Evolutionary conservation across 192 early-diverging fungal genomes (phyloP).

Genomic region (Haplosporangium gracile): DNA sequence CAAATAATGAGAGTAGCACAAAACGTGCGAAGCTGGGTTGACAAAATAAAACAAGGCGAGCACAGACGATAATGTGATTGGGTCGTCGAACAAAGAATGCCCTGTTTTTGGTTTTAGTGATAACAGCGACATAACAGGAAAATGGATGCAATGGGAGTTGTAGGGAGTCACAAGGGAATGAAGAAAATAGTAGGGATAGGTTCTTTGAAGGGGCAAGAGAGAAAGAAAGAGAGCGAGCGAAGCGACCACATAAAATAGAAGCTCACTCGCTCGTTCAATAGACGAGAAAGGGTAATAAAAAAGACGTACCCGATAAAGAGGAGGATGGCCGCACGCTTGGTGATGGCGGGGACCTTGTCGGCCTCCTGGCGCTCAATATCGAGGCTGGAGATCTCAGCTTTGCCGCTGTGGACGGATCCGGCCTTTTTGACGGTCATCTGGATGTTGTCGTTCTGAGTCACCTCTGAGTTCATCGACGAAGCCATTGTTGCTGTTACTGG

Average conservation of each 20-base stretch:
- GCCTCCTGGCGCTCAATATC: slow-evolving; percentile 29
- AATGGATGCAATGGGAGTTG: background rate
- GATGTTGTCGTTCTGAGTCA: slow-evolving; percentile 10
- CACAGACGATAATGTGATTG: background rate
- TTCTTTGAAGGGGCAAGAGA: background rate
- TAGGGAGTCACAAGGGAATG: background rate
- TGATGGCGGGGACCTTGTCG: slow-evolving; percentile 10
- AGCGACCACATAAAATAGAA: background rate
- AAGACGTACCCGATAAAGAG: slow-evolving; percentile 40
- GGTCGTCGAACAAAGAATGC: background rate
- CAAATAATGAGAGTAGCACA: background rate
- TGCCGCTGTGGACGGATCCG: background rate
- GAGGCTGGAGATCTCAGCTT: slow-evolving; percentile 8
- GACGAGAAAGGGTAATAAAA: background rate
- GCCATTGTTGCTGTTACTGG: slow-evolving; percentile 2
- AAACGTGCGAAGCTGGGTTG: background rate
- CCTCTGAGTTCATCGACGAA: slow-evolving; percentile 31
- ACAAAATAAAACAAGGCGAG: background rate
- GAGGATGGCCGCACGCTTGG: slow-evolving; percentile 28
- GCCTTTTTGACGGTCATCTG: slow-evolving; percentile 6
- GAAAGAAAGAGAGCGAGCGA: background rate
- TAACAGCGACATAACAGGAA: background rate
- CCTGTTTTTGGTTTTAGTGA: background rate
- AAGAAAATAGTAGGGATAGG: background rate
- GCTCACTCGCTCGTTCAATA: background rate